Evolutionary conservation across 352 stramenopile species (phyloP).

Genomic region (Paralagenidium karlingii): DNA sequence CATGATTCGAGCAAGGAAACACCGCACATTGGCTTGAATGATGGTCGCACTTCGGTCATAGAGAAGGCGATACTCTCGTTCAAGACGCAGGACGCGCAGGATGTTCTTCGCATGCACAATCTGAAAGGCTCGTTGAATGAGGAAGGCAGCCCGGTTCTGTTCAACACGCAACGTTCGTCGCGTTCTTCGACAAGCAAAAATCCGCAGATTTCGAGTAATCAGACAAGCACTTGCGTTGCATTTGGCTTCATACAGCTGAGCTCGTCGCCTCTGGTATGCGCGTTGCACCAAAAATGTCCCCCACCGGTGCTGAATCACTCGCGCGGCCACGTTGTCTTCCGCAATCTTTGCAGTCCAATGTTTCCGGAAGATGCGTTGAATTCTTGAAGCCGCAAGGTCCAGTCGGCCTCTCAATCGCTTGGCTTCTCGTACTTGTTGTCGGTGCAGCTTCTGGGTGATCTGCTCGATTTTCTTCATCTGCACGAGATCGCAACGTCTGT

Average conservation of each 20-base stretch:
- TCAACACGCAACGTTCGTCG: conserved; percentile 8
- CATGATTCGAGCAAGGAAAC: conserved; percentile 56
- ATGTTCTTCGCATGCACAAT: conserved; percentile 10
- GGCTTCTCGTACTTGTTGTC: conserved; percentile 50
- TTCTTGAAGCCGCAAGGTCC: conserved; percentile 24
- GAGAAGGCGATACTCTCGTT: conserved; percentile 3
- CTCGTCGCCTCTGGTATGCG: conserved; percentile 4
- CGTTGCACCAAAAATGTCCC: conserved; percentile 14
- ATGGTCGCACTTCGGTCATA: conserved; percentile 17
- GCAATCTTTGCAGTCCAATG: too few species aligned
- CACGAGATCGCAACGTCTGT: not conserved
- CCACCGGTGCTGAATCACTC: conserved; percentile 29
- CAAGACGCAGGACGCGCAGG: conserved; percentile 4
- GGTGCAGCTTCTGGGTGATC: conserved; percentile 48
- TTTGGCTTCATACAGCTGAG: too few species aligned
- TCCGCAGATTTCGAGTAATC: conserved; percentile 25
- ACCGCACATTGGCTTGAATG: conserved; percentile 40
- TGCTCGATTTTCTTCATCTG: conserved; percentile 72
- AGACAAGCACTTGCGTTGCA: conserved; percentile 18
- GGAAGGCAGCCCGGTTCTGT: conserved; percentile 16
- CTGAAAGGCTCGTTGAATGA: conserved; percentile 31
- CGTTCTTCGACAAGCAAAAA: conserved; percentile 12
- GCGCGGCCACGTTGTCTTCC: conserved; percentile 16
- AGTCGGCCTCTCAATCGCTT: conserved; percentile 43
- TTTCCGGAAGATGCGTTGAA: conserved; percentile 30